These are phyloP conservation scores for Trametes punicea DNA, from an alignment of 768 basidiomycete species.

Conservation along the genomic window DNA sequence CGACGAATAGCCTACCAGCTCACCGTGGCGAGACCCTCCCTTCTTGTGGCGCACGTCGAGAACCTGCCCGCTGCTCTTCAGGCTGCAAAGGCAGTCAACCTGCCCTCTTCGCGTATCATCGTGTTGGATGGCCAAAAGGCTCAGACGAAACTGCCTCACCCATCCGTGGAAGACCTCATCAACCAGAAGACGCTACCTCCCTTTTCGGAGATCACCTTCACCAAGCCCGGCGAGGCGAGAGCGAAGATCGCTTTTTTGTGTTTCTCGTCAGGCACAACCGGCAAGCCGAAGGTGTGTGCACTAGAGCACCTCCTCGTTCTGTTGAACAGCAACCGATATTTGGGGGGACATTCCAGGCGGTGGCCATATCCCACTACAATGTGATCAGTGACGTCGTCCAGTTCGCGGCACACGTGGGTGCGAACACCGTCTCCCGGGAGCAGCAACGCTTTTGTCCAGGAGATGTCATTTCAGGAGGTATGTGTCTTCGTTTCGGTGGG, in stretches of 20 bases:
- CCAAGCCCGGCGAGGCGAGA: slow-evolving; percentile 8
- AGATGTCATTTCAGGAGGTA: slow-evolving; percentile 58
- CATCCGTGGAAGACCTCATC: slow-evolving; percentile 4
- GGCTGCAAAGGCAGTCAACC: slow-evolving; percentile 19
- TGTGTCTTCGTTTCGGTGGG: not conserved
- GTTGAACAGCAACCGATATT: not conserved
- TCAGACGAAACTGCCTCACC: not conserved
- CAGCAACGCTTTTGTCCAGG: slow-evolving; percentile 46
- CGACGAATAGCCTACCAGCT: slow-evolving; percentile 26
- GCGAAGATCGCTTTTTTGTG: slow-evolving; percentile 19
- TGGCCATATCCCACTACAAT: slow-evolving; percentile 62
- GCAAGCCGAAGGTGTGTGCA: slow-evolving; percentile 17
- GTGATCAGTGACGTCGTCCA: slow-evolving; percentile 52
- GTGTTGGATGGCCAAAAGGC: slow-evolving; percentile 20
- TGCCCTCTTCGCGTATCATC: slow-evolving; percentile 22
- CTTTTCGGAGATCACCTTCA: slow-evolving; percentile 1
- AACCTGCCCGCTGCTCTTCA: slow-evolving; percentile 22
- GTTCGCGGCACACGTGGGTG: slow-evolving; percentile 21
- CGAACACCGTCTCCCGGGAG: slow-evolving; percentile 37
- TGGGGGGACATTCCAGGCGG: slow-evolving; percentile 52
- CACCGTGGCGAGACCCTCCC: slow-evolving; percentile 19
- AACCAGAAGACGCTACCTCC: slow-evolving; percentile 1
- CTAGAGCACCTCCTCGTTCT: not conserved
- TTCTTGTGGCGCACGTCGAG: slow-evolving; percentile 25
- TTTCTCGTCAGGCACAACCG: slow-evolving; percentile 23